Percentiles rank a stretch among this genome's conserved stretches.
Conservation (phyloP, 371 early-diverging fungal genomes). For the Mucor sp. region DNA sequence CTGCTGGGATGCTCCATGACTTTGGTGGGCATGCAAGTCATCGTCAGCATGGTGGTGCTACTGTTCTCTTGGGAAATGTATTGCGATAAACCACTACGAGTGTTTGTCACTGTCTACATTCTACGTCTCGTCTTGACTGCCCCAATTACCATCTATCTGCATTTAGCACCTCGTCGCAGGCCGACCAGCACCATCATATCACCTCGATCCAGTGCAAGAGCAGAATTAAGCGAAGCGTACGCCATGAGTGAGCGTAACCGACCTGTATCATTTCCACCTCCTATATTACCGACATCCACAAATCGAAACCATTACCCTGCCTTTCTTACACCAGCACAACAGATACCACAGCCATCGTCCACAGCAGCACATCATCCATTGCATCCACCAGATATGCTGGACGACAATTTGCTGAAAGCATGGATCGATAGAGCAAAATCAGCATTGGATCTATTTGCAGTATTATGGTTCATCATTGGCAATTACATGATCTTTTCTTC, state of each 20-base stretch:
- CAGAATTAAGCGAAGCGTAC: conserved; percentile 40
- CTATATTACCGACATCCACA: conserved; percentile 20
- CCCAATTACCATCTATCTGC: conserved; percentile 45
- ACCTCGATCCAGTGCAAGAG: conserved; percentile 18
- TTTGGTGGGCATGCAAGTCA: conserved; percentile 36
- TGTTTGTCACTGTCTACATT: conserved; percentile 47
- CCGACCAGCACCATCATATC: conserved; percentile 15
- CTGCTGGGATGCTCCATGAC: conserved; percentile 41
- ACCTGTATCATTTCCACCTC: conserved; percentile 29
- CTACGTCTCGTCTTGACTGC: conserved; percentile 41
- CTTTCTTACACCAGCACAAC: conserved; percentile 15
- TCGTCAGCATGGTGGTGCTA: conserved; percentile 39
- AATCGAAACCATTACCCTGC: conserved; percentile 23
- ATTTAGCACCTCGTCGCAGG: conserved; percentile 43
- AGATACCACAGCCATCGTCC: conserved; percentile 1
- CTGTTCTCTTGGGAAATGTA: conserved; percentile 48
- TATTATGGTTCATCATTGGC: conserved; percentile 72
- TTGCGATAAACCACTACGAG: conserved; percentile 51
- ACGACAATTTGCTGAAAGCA: conserved; percentile 13
- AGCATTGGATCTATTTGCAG: conserved; percentile 59
- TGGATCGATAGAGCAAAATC: conserved; percentile 31
- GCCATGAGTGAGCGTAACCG: conserved; percentile 33
- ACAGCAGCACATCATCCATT: conserved; percentile 8
- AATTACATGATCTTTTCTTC: conserved; percentile 71
- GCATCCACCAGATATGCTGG: neutral